A percentile compares a stretch with the other conserved stretches of the same genome.
phyloP scores from a whole-genome alignment of 2,329 filamentous ascomycete genomes.

The Fusarium sp. region DNA sequence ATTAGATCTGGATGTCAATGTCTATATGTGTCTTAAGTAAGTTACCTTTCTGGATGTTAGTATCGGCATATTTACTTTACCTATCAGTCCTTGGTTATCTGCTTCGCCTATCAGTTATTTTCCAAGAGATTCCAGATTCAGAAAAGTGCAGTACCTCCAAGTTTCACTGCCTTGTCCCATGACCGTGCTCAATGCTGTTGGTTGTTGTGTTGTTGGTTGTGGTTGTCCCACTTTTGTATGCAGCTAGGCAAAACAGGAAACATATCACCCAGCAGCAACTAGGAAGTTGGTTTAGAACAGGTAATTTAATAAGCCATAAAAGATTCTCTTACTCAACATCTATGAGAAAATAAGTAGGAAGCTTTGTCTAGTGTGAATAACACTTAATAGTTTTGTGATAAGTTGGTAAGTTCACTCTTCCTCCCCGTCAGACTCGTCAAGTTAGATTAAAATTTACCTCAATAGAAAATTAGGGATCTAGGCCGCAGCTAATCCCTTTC shows the following conservation, averaged over 20 bases:
- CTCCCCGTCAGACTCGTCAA: background rate
- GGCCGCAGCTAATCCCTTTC: background rate
- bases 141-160: background rate
- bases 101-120: background rate
- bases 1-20: background rate
- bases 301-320: background rate
- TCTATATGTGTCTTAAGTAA: background rate
- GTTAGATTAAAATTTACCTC: background rate
- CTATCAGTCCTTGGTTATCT: background rate
- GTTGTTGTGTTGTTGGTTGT: background rate
- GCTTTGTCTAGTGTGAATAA: background rate
- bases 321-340: background rate
- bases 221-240: background rate
- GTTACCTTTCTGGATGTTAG: background rate
- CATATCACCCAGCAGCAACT: background rate
- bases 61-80: background rate
- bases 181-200: background rate
- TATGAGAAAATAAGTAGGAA: background rate
- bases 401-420: background rate
- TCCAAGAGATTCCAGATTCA: background rate
- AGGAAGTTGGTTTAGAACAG: too few species aligned
- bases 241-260: background rate
- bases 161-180: background rate
- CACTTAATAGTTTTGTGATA: background rate
- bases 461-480: too few species aligned